Conservation (phyloP, 495 filamentous ascomycete species). For the Aspergillus cristatus region DNA sequence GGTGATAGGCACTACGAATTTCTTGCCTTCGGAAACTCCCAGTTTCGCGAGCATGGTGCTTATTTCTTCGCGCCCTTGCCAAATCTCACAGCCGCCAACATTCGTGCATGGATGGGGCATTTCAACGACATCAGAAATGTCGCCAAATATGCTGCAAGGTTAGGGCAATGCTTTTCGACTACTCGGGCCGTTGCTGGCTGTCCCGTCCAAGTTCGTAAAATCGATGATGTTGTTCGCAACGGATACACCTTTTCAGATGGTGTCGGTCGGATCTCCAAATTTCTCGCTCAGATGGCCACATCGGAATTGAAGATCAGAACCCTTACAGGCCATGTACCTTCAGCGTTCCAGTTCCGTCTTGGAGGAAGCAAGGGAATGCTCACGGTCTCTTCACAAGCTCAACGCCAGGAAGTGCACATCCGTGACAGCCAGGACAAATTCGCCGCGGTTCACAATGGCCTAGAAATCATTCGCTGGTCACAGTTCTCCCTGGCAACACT, state of each 20-base stretch:
- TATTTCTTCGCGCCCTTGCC: constrained; percentile 72
- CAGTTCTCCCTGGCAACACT: constrained; percentile 64
- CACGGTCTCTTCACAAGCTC: constrained; percentile 54
- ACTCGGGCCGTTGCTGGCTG: constrained; percentile 56
- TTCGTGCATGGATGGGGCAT: constrained; percentile 85
- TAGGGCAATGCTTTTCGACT: constrained; percentile 95
- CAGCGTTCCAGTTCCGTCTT: constrained; percentile 83
- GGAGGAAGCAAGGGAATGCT: constrained; percentile 90
- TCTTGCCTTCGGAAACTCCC: constrained; percentile 91
- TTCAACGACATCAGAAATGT: constrained; percentile 69
- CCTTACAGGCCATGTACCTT: constrained; percentile 45
- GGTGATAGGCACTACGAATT: constrained; percentile 79
- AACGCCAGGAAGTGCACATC: constrained; percentile 56
- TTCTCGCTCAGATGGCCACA: constrained; percentile 61
- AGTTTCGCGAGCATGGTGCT: constrained; percentile 85
- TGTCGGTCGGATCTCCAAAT: constrained; percentile 81
- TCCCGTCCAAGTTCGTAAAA: constrained; percentile 28
- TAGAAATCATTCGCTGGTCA: constrained; percentile 82
- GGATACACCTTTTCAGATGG: constrained; percentile 78
- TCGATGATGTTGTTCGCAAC: constrained; percentile 57
- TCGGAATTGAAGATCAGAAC: constrained; percentile 51
- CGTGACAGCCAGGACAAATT: constrained; percentile 87
- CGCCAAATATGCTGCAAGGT: constrained; percentile 75
- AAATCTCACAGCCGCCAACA: constrained; percentile 55
- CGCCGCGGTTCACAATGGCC: constrained; percentile 50